Evolutionary conservation across 176 grass and related monocot genomes (phyloP).

Genomic region (Oryza meridionalis): DNA sequence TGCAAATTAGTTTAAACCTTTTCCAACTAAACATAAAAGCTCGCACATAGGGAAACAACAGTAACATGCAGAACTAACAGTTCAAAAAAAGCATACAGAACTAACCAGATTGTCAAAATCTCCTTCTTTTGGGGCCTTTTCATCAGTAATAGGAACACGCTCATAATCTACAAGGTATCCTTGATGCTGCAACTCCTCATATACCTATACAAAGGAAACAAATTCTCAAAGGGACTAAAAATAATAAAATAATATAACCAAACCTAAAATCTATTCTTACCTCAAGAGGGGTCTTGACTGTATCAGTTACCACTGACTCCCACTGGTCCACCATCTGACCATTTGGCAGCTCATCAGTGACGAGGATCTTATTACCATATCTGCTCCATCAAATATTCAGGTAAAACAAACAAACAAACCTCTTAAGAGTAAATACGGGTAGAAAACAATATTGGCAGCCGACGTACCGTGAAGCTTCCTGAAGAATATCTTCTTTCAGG

Average conservation of each 20-base stretch:
- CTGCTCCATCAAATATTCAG: slow-evolving; percentile 54
- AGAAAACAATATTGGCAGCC: slow-evolving; percentile 36
- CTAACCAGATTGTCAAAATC: slow-evolving; percentile 99
- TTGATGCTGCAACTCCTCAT: slow-evolving; percentile 84
- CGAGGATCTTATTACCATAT: slow-evolving; percentile 94
- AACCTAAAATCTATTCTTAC: slow-evolving; percentile 44
- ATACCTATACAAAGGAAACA: slow-evolving; percentile 76
- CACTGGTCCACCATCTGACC: slow-evolving; percentile 99
- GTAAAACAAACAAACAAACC: slow-evolving; percentile 22
- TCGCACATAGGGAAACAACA: slow-evolving; percentile 2
- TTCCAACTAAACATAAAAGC: slow-evolving; percentile 10
- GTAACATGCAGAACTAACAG: slow-evolving; percentile 52
- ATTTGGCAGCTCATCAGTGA: slow-evolving; percentile 96
- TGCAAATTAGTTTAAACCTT: background rate
- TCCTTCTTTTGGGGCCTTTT: slow-evolving; percentile 96
- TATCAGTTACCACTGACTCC: slow-evolving; percentile 72
- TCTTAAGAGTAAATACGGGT: slow-evolving; percentile 28
- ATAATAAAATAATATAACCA: slow-evolving; percentile 9
- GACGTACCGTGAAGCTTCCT: slow-evolving; percentile 77
- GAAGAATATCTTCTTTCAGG: slow-evolving; percentile 95
- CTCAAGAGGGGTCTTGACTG: slow-evolving; percentile 95
- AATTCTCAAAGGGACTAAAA: slow-evolving; percentile 36
- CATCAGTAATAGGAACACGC: slow-evolving; percentile 96
- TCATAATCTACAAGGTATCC: slow-evolving; percentile 97
- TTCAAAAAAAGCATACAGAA: slow-evolving; percentile 23